Evolutionary conservation across 495 filamentous ascomycete species (phyloP), one percentile per base, ranked within the genome.

Genomic region (Penicillium desertorum): DNA sequence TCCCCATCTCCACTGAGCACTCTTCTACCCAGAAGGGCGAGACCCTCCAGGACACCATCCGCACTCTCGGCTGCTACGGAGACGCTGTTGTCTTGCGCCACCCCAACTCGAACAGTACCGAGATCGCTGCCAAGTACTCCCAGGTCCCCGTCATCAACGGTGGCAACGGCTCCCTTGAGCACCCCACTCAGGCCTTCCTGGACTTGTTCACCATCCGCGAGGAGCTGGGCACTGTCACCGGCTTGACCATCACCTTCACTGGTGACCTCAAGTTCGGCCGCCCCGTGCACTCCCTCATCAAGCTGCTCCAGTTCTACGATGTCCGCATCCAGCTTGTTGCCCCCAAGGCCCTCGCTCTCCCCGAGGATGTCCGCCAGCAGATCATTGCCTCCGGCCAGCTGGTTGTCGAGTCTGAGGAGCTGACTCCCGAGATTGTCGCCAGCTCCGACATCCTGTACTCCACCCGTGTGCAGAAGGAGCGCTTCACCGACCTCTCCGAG

Each of bases 201-300:
- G 94, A 98, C 66, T 84, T 98, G 60, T 98, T 96, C 81, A 98
- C 94, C 37, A 97, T 98, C 71, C 87, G 95, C 53, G 92, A 98
- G 74, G 94, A 98, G 75, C 81, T 98, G 19, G 94, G 94, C 54
- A 96, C 91, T 5, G 93, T 98, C 51, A 90, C 89, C 62, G 92
- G 91, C 41, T 79, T 98, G 59, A 96, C 90, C 47, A 93, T 98
- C 70, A 98, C 94, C 51, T 98, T 98, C 71, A 83, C 86, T 49
- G 94, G 94, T 64, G 94, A 98, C 65, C 84, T 98, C 42, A 85
- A 86, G 60, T 94, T 96, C 72, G 94, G 94, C 44, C 87, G 94
- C 49, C 91, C 95, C 1, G 92, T 98, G 25, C 94, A 98, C 78
- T 96, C 91, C 34, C 81, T 98, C 45, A 86, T 92, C 71, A 92